These are phyloP conservation scores for Theileria parva DNA, from an alignment of 169 alveolate genomes.

Conservation along the genomic window DNA sequence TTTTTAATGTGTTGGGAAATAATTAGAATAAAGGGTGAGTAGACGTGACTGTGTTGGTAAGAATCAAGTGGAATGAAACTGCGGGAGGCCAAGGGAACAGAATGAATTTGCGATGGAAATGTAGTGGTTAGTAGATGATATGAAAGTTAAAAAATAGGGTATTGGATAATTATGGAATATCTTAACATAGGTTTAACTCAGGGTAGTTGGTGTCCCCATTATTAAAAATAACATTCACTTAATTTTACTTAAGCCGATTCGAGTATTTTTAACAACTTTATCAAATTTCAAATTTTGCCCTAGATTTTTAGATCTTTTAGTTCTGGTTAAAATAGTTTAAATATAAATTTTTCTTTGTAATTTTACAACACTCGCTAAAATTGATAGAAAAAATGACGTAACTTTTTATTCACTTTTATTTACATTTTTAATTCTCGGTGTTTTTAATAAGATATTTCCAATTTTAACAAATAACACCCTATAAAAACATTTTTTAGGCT, in stretches of 20 bases:
- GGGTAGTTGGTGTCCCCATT: not conserved
- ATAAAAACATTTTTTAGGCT: constrained; percentile 41
- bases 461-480: not conserved
- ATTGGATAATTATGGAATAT: not conserved
- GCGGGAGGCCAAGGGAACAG: not conserved
- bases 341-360: not conserved
- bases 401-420: not conserved
- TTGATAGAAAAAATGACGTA: constrained; percentile 7
- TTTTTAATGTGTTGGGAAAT: not conserved
- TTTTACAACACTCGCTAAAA: not conserved
- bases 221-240: not conserved
- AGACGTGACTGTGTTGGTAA: not conserved
- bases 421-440: not conserved
- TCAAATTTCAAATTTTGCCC: not conserved
- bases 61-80: not conserved
- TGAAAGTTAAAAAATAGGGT: no score
- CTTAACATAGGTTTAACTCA: not conserved
- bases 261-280: not conserved
- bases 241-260: not conserved
- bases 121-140: not conserved
- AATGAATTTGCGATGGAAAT: not conserved
- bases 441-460: not conserved
- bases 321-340: not conserved
- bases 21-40: not conserved
- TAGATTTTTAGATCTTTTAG: not conserved